Evolutionary conservation across 805 yeast species (phyloP).

Genomic region (Debaryomyces castellii): DNA sequence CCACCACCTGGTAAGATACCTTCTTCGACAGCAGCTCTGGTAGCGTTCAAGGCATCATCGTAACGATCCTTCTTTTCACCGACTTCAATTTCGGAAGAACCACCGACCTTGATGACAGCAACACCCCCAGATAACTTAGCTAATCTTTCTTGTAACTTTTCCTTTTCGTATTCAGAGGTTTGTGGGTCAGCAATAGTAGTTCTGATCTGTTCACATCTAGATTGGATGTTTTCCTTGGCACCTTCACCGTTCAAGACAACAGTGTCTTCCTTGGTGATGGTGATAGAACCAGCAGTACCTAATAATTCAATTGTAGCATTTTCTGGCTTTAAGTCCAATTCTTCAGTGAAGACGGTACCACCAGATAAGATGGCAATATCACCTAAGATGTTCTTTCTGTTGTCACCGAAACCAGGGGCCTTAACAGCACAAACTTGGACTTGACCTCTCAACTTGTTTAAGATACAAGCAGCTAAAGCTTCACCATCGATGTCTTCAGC

Average conservation of each 20-base stretch:
- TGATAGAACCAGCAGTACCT: constrained; percentile 88
- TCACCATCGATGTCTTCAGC: constrained; percentile 98
- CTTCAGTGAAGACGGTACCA: constrained; percentile 90
- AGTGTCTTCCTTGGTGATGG: constrained; percentile 94
- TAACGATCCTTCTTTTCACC: constrained; percentile 99
- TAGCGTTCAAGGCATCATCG: constrained; percentile 97
- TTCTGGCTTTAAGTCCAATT: constrained; percentile 92
- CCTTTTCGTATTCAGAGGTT: constrained; percentile 90
- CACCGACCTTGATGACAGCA: constrained; percentile 97
- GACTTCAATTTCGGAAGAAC: constrained; percentile 94
- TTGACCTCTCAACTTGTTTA: constrained; percentile 97
- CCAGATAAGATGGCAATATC: constrained; percentile 95
- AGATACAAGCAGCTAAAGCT: constrained; percentile 96
- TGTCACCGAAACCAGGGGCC: constrained; percentile 99
- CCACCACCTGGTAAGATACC: constrained; percentile 99
- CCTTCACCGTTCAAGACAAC: constrained; percentile 94
- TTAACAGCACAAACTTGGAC: constrained; percentile 96
- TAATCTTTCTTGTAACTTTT: constrained; percentile 94
- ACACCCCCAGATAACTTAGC: constrained; percentile 98
- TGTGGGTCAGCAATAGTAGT: constrained; percentile 69
- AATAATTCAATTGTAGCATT: constrained; percentile 85
- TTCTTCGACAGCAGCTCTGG: constrained; percentile 98
- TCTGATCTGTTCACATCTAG: constrained; percentile 94
- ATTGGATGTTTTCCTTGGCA: constrained; percentile 70
- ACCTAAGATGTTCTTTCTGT: constrained; percentile 93